Evolutionary conservation across 2,329 filamentous ascomycete species (phyloP), one percentile per base, ranked within the genome.

Genomic region (Xylaria sp.): DNA sequence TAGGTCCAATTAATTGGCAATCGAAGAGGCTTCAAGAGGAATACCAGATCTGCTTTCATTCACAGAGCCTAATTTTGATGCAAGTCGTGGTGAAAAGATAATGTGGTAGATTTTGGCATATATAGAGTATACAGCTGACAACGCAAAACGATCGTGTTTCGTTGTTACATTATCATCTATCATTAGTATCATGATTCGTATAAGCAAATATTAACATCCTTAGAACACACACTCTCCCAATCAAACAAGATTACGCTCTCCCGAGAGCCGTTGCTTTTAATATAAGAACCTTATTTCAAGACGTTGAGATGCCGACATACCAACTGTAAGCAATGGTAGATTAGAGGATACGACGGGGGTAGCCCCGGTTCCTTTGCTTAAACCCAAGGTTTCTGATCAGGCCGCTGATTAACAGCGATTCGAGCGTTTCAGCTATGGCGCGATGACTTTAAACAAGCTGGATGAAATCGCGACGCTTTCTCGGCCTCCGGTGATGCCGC

Each of bases 141-240:
- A 77, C 69, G 72, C 70, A 72, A 64, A 76, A 76, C 72, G 75
- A 75, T 58, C 71, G 46, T 75, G 71, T 72, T 72, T 75, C 74
- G 74, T 76, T 74, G 56, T 67, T 75, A 75, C 72, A 76, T 76
- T 71, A 73, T 75, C 75, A 65, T 77, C 72, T 74, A 77, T 78
- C 77, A 66, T 78, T 63, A 76, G 64, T 73, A 59, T 78, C 77
- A 73, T 78, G 72, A 75, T 57, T 77, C 75, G 72, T 78, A 72
- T 72, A 54, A 20, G n/a, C 62, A 64, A 25, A 52, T 62, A 46
- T 62, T 28, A 60, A 10, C 31, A 36, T 8, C 36, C 43, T 46
- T 46, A 68, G 54, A 56, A 48, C 28, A 49, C 20, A 49, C 48
- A 1, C 52, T 62, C 43, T 36, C 58, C 31, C 56, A 67, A 55